These are phyloP conservation scores for Lasiosphaeria ovina DNA, from an alignment of 495 filamentous ascomycete species.

Conservation along the genomic window DNA sequence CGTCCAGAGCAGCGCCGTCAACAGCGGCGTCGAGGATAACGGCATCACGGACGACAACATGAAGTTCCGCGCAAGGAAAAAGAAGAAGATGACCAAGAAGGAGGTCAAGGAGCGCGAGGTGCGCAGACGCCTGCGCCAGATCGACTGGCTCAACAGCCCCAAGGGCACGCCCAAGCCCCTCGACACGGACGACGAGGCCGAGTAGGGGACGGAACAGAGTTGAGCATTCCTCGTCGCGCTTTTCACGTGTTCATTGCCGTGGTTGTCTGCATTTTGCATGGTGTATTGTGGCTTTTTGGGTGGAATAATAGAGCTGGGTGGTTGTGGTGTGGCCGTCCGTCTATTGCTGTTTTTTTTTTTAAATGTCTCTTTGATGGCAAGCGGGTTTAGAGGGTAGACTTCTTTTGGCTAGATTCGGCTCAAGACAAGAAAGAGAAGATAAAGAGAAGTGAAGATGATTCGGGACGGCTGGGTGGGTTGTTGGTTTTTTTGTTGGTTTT, in stretches of 20 bases:
- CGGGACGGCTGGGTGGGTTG: too few species aligned
- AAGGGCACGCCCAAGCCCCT: conserved; percentile 75
- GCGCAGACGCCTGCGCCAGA: conserved; percentile 82
- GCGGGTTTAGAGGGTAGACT: too few species aligned
- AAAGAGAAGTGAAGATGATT: too few species aligned
- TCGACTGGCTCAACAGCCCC: conserved; percentile 84
- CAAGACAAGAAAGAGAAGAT: too few species aligned
- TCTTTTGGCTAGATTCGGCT: too few species aligned
- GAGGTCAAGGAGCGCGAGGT: conserved; percentile 92
- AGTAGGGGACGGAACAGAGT: conserved; percentile 21
- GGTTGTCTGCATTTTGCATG: too few species aligned
- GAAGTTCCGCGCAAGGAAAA: conserved; percentile 87
- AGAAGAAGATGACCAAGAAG: conserved; percentile 98
- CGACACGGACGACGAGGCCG: conserved; percentile 78
- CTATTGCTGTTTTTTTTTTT: too few species aligned
- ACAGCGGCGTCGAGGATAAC: conserved; percentile 78
- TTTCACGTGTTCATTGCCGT: neutral
- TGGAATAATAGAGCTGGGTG: too few species aligned
- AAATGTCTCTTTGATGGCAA: too few species aligned
- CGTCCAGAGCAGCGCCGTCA: conserved; percentile 61
- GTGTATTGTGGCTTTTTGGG: too few species aligned
- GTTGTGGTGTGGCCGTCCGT: too few species aligned
- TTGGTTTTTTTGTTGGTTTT: conserved; percentile 14
- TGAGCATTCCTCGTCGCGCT: neutral
- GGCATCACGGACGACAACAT: conserved; percentile 51